phyloP scores from a whole-genome alignment of 1,139 yeast species.

The Hyphopichia buzzinii region DNA sequence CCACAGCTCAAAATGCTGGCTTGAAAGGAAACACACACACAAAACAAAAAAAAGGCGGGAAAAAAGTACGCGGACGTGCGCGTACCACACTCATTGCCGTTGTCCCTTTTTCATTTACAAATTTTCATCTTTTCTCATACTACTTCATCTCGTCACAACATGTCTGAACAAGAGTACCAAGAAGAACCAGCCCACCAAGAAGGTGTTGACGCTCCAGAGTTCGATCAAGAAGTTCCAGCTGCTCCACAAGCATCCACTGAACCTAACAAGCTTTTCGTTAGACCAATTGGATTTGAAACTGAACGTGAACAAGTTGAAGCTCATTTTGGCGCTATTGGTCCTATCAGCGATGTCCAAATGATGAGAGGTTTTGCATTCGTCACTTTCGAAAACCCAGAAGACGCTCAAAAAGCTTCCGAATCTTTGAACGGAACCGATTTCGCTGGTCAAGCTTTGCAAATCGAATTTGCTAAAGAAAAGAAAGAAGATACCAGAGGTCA shows the following conservation, averaged over 20 bases:
- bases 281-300: slow-evolving; percentile 40
- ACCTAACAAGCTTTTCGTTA: slow-evolving; percentile 37
- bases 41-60: too few species aligned
- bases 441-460: slow-evolving; percentile 63
- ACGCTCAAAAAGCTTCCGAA: slow-evolving; percentile 64
- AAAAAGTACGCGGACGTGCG: too few species aligned
- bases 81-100: too few species aligned
- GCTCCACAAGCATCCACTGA: slow-evolving; percentile 13
- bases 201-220: not conserved
- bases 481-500: slow-evolving; percentile 63
- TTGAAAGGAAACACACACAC: too few species aligned
- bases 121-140: not conserved
- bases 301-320: slow-evolving; percentile 62
- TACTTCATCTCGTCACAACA: too few species aligned
- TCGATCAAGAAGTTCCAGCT: not conserved
- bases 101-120: not conserved
- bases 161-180: slow-evolving; percentile 3
- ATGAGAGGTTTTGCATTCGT: slow-evolving; percentile 78
- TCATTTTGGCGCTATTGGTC: slow-evolving; percentile 63
- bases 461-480: slow-evolving; percentile 68
- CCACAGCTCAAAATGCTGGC: too few species aligned
- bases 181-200: not conserved
- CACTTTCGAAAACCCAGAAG: slow-evolving; percentile 64
- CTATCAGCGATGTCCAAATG: slow-evolving; percentile 63
- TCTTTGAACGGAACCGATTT: slow-evolving; percentile 56